A percentile compares a stretch with the other conserved stretches of the same genome.
Conservation (phyloP, 139 green algal species). For the Diplosphaera chodatii region DNA sequence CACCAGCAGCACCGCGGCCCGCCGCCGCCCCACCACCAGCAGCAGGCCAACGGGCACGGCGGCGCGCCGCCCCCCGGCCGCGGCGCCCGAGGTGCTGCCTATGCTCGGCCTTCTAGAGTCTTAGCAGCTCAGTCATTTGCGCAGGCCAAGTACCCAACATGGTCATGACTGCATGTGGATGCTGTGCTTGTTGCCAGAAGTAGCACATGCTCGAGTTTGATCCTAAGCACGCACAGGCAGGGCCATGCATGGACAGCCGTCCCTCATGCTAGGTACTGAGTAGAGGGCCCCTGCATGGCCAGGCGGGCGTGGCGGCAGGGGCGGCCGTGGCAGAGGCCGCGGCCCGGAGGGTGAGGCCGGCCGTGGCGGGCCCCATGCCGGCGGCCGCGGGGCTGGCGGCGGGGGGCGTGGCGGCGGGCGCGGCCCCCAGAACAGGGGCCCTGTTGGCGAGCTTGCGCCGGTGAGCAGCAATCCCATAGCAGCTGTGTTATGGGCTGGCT, state of each 20-base stretch:
- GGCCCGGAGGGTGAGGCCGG: not conserved
- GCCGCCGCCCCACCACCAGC: not conserved
- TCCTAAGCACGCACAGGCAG: too few relatives aligned
- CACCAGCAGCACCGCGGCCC: not conserved
- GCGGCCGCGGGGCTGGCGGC: slow-evolving; percentile 6
- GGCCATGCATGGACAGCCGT: too few relatives aligned
- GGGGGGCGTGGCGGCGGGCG: slow-evolving; percentile 4
- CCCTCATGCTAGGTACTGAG: too few relatives aligned
- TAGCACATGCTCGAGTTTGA: too few relatives aligned
- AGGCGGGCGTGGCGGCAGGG: not conserved
- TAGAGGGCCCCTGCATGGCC: too few relatives aligned
- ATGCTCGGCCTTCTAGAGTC: too few relatives aligned
- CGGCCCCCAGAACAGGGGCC: slow-evolving; percentile 1
- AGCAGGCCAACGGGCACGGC: slow-evolving; percentile 2
- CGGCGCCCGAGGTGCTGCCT: not conserved
- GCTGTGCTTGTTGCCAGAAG: too few relatives aligned
- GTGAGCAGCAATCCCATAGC: not conserved
- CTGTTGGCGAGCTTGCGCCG: not conserved
- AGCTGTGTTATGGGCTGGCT: not conserved
- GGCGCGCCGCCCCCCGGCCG: not conserved
- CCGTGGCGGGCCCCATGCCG: slow-evolving; percentile 5
- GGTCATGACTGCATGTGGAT: too few relatives aligned
- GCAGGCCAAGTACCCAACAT: too few relatives aligned
- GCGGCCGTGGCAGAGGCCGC: not conserved
- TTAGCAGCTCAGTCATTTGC: too few relatives aligned